Conservation (phyloP, 2,329 filamentous ascomycete genomes). For the Sporothrix mexicana region DNA sequence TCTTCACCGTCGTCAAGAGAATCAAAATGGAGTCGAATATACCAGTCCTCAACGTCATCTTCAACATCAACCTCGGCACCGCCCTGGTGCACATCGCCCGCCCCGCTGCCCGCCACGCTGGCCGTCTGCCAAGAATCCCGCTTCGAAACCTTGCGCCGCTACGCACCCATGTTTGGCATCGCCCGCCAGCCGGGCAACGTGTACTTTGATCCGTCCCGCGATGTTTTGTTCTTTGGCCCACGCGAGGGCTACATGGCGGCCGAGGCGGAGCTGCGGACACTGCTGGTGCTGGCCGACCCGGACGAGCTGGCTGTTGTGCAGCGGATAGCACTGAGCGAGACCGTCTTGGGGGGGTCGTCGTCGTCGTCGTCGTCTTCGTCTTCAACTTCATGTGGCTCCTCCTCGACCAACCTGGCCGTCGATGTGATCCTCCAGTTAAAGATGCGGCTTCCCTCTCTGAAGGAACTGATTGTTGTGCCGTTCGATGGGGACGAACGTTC, state of each 20-base stretch:
- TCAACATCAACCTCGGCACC: not conserved
- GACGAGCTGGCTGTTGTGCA: constrained; percentile 50
- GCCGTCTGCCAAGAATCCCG: constrained; percentile 56
- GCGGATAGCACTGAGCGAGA: constrained; percentile 54
- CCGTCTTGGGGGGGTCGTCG: constrained; percentile 44
- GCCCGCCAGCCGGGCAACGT: constrained; percentile 50
- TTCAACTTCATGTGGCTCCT: constrained; percentile 38
- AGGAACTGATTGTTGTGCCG: constrained; percentile 54
- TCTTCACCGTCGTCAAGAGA: not conserved
- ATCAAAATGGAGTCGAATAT: not conserved
- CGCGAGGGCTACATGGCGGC: constrained; percentile 54
- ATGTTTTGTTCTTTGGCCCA: constrained; percentile 57
- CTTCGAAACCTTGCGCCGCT: constrained; percentile 50
- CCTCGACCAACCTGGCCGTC: constrained; percentile 47
- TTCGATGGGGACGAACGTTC: constrained; percentile 44
- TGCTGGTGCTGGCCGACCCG: constrained; percentile 51
- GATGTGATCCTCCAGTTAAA: constrained; percentile 50
- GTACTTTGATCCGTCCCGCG: constrained; percentile 50
- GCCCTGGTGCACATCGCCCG: constrained; percentile 50
- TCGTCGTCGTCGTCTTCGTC: not conserved
- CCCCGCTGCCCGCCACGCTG: constrained; percentile 52
- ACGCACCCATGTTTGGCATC: constrained; percentile 51
- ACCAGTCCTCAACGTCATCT: not conserved
- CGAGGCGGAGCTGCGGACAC: constrained; percentile 53
- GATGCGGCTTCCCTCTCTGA: constrained; percentile 48